Evolutionary conservation across 768 basidiomycete genomes (phyloP), one percentile per base, ranked within the genome.

Genomic region (Exidia glandulosa): DNA sequence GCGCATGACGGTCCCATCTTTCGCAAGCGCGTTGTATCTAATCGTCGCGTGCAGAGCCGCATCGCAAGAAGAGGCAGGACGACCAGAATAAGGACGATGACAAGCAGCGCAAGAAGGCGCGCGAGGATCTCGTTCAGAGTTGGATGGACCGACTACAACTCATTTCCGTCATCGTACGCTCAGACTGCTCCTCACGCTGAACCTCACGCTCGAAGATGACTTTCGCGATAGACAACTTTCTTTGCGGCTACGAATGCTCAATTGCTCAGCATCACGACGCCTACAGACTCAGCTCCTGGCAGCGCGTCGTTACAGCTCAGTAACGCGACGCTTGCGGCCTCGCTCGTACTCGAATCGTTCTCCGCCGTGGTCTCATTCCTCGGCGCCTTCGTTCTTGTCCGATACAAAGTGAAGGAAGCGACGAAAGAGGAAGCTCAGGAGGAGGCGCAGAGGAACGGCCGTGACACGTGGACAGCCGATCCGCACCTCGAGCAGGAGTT

Each of bases 61-160:
- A 19, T 12, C 36, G 41, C 57, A 48, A 57, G 78, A 77, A 70
- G 33, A 76, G 79, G 1, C 81, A 82, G 61, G 69, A 74, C 56
- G 76, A 81, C 1, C 81, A 83, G 63, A 72, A 84, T 62, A 63
- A 72, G 7, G 70, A 66, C 29, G 83, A 84, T 60, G 78, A 78
- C 7, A 68, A 74, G 60, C 75, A 74, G 13, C 71, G 74, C 37
- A 72, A 70, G 63, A 52, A 75, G 56, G 80, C 77, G 2, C 72
- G 78, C 72, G 75, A 69, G 56, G 78, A 81, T 45, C 73, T 84
- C 2, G 74, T 81, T n/a, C 76, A 77, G 63, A 80, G 80, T 3
- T 85, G 83, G 83, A 78, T 81, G 74, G 83, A 84, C 61, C 73
- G 82, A 45, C 73, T 84, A 47, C 81, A 84, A 69, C 71, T 84